Evolutionary conservation across 805 yeast genomes (phyloP).

Genomic region (Lipomyces chichibuensis): DNA sequence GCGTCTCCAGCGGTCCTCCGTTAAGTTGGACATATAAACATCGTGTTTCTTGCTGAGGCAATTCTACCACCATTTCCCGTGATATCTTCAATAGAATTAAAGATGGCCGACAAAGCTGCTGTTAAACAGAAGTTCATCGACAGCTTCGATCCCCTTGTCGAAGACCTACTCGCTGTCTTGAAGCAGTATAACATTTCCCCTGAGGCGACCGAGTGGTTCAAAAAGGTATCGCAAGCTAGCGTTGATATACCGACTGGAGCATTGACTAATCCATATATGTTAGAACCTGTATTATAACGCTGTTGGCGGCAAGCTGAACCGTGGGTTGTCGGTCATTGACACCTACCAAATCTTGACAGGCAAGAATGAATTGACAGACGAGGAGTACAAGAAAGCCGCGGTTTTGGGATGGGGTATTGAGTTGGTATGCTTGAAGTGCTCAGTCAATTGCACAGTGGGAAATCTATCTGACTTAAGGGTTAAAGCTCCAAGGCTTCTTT

Average conservation of each 20-base stretch:
- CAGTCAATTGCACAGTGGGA: not conserved
- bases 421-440: conserved; percentile 45
- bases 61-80: not conserved
- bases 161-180: conserved; percentile 68
- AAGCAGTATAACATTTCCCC: conserved; percentile 75
- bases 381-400: conserved; percentile 81
- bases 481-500: conserved; percentile 83
- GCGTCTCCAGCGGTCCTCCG: too few relatives aligned
- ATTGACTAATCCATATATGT: not conserved
- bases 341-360: conserved; percentile 81
- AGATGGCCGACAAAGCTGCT: conserved; percentile 32
- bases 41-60: not conserved
- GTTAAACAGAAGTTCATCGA: conserved; percentile 38
- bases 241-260: not conserved
- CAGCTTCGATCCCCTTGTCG: conserved; percentile 76
- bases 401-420: conserved; percentile 95
- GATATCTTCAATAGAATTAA: not conserved
- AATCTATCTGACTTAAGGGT: not conserved
- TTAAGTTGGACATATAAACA: not conserved
- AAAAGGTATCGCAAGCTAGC: conserved; percentile 43
- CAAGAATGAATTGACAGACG: conserved; percentile 60
- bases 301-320: conserved; percentile 94
- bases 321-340: conserved; percentile 95
- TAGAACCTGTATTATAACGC: conserved; percentile 76
- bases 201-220: conserved; percentile 87